Evolutionary conservation across 257 asterid genomes (phyloP).

Genomic region (Scutellaria minor): DNA sequence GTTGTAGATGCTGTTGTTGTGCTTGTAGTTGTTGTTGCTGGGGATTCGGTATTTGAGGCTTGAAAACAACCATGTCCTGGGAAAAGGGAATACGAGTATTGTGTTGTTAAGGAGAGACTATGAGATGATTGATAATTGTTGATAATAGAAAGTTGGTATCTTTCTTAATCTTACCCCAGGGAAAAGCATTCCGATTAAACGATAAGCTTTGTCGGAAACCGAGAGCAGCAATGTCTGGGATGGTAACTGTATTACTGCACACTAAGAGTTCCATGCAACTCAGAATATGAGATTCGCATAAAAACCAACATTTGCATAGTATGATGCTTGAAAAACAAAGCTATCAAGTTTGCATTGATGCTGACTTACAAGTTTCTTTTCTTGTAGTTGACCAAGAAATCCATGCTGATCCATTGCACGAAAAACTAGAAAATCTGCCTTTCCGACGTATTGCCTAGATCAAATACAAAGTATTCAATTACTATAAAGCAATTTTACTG

Average conservation of each 20-base stretch:
- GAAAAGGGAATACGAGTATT: neutral
- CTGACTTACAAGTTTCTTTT: constrained; percentile 84
- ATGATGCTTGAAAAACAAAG: neutral
- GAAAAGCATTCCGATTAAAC: constrained; percentile 90
- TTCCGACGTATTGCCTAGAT: constrained; percentile 78
- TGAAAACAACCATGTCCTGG: constrained; percentile 89
- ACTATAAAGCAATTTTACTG: constrained; percentile 15
- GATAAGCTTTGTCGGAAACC: constrained; percentile 77
- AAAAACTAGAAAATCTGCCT: constrained; percentile 83
- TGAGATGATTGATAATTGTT: constrained; percentile 1
- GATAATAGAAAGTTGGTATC: neutral
- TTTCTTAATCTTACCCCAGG: constrained; percentile 68
- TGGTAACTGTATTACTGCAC: constrained; percentile 93
- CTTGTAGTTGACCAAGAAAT: constrained; percentile 88
- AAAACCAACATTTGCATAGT: neutral
- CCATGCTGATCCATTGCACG: constrained; percentile 94
- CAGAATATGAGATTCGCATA: constrained; percentile 29
- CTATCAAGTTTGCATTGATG: constrained; percentile 22
- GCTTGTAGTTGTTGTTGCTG: constrained; percentile 51
- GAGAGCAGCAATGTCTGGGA: constrained; percentile 84
- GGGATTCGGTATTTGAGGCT: constrained; percentile 71
- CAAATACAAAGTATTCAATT: constrained; percentile 18
- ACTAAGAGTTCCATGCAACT: constrained; percentile 47
- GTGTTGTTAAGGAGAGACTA: neutral
- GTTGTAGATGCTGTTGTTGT: constrained; percentile 37